Percentiles rank a stretch among this genome's conserved stretches.
These are phyloP conservation scores for Phytophthora capsici DNA, from an alignment of 352 stramenopile genomes.

Conservation along the genomic window DNA sequence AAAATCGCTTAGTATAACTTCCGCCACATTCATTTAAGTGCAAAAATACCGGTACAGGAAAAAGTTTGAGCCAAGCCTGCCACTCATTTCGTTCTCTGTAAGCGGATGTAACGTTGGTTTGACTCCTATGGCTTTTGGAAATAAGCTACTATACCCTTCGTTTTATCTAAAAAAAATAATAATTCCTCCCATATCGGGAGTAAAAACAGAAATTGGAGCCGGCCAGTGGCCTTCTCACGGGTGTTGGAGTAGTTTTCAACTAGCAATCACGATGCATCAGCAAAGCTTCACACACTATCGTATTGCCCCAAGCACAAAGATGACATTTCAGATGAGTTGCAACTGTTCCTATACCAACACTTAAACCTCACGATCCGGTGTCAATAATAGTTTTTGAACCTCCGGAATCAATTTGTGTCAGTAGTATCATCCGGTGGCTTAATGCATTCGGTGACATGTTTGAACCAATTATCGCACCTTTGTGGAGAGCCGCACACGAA, in stretches of 20 bases:
- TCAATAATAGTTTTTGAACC: neutral
- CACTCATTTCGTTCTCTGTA: no score
- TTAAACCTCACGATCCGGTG: conserved; percentile 39
- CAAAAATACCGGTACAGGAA: no score
- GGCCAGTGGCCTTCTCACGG: conserved; percentile 90
- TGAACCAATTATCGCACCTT: conserved; percentile 21
- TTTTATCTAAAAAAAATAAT: neutral
- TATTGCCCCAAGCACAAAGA: conserved; percentile 95
- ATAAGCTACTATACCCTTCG: no score
- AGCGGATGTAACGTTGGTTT: no score
- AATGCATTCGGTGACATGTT: neutral
- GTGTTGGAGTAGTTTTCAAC: conserved; percentile 95
- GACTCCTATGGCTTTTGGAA: no score
- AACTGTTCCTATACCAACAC: conserved; percentile 24
- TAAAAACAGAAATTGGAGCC: conserved; percentile 92
- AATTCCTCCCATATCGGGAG: conserved; percentile 68
- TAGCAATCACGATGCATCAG: conserved; percentile 95
- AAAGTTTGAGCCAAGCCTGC: no score
- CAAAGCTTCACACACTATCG: conserved; percentile 93
- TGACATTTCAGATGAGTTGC: conserved; percentile 6
- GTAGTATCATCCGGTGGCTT: conserved; percentile 3
- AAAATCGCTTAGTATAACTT: no score
- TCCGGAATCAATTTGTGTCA: neutral
- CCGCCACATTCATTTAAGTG: no score
- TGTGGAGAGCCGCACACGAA: conserved; percentile 27